Base-by-base conservation (phyloP, 2,329 filamentous ascomycete genomes). In the Raffaelea ambrosiae region DNA sequence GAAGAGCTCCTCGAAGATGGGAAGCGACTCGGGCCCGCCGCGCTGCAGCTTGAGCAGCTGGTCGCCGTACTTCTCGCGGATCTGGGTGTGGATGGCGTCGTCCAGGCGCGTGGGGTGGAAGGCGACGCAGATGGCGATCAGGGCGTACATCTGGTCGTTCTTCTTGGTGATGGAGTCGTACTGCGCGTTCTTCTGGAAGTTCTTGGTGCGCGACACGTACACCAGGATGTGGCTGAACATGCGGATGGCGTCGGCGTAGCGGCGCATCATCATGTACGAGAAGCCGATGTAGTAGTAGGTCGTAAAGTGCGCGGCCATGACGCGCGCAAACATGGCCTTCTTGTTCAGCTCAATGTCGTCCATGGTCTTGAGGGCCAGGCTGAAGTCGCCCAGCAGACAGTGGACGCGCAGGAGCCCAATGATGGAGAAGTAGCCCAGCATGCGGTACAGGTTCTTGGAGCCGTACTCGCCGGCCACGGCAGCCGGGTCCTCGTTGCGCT, bases 181-280 rank as follows among this genome's bases (percentile, higher is more conserved):
- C 73, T 95, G 86, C 23, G 87, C 86, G 67, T 90, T 95, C 83
- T 97, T 98, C 73, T 98, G 93, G 83, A 97, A 97, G 79, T 97
- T 97, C 86, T 98, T 98, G 64, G 93, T 98, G 62, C 93, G 80
- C 58, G 89, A 95, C 57, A 98, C 90, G 72, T 97, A 98, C 72
- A 98, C 86, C 60, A 98, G 83, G 69, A 98, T 98, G 79, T 98
- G 93, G 77, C 88, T 95, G 83, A 98, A 98, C 85, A 96, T 95
- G 78, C 91, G 89, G 73, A 98, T 96, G 68, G 93, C 93, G 70
- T 98, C 93, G 70, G 89, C 88, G 67, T 98, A 98, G 66, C 93
- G 88, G 73, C 93, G 89, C 88, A 97, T 95, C 93, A 98, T 98
- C 91, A 98, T 97, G 84, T 98, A 98, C 58, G 88, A 95, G 82